Base-by-base conservation (phyloP, 768 basidiomycete genomes). In the Tulasnella sp. region DNA sequence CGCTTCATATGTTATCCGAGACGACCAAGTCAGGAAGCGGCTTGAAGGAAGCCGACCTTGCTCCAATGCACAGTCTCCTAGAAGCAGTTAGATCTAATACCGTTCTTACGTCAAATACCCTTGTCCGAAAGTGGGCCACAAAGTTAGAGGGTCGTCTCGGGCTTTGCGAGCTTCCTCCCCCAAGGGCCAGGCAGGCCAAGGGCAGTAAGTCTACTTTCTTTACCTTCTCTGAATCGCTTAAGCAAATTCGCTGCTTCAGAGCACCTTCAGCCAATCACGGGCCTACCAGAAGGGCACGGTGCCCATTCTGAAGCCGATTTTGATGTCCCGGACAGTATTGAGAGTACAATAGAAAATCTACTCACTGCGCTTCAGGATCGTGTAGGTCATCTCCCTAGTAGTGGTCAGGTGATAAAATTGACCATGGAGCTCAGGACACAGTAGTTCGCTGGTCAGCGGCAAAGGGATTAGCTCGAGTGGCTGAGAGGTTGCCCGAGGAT, bases 401-500 rank as follows among this genome's bases (percentile, higher is more conserved):
- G 20, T 32, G 29, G 35, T 26, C 15, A 40, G n/a, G 39, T 51
- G 29, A 37, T 6, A 23, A 13, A 23, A 37, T n/a, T 40, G 35
- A 23, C 10, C 6, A 44, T 61, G 0, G 4, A 11, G 29, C 74
- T 20, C 81, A 99, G 96, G 96, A 98, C 81, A 98, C 97, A 0
- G 86, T 96, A 37, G 95, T 99, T 16, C 92, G 98, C 73, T 98
- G 94, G 89, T 95, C 97, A 18, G 90, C 95, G 5, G 93, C 98
- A 13, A 99, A 99, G 84, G 93, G 93, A 51, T 85, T 98, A 11
- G 93, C 96, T 10, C 90, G 96, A 9, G 88, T 98, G 69, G 88
- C 93, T 2, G 91, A 93, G 80, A 88, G 93, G 51, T 88, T 99
- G 0, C 93, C 98, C 1, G 79, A 84, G 0, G 91, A 91, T 44